phyloP scores from a whole-genome alignment of 2,329 filamentous ascomycete species.

The Xylaria sp. region DNA sequence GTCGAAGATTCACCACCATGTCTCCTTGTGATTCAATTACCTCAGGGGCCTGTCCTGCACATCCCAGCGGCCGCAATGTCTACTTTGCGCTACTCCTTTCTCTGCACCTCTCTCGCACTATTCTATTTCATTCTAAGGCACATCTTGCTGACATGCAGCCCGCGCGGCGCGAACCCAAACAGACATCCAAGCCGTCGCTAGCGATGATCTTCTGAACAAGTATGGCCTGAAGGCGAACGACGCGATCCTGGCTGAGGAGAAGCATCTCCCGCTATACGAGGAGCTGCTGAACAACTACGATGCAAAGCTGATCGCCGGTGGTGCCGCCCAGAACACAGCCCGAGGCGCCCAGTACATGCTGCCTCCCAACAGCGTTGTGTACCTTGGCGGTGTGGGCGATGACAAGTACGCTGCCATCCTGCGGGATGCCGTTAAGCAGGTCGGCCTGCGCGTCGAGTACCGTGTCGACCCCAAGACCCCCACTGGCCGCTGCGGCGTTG shows the following conservation, averaged over 20 bases:
- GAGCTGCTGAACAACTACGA: conserved; percentile 92
- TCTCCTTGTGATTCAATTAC: not conserved
- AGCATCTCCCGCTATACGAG: conserved; percentile 91
- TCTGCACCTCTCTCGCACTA: not conserved
- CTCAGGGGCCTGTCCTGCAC: not conserved
- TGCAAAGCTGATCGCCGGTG: conserved; percentile 94
- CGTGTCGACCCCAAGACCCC: conserved; percentile 84
- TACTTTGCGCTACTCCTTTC: not conserved
- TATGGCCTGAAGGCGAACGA: conserved; percentile 96
- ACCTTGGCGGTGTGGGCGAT: conserved; percentile 91
- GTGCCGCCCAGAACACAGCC: conserved; percentile 97
- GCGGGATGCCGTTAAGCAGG: conserved; percentile 84
- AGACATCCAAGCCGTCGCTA: conserved; percentile 92
- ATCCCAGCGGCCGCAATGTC: not conserved
- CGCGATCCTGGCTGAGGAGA: conserved; percentile 93
- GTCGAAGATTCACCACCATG: not conserved
- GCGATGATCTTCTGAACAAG: conserved; percentile 87
- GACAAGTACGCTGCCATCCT: conserved; percentile 96
- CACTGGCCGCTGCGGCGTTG: conserved; percentile 93
- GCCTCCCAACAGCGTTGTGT: conserved; percentile 87
- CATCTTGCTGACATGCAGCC: conserved; percentile 26
- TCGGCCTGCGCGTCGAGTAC: conserved; percentile 94
- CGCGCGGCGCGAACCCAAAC: conserved; percentile 26
- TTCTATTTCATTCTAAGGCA: not conserved
- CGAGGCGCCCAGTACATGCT: conserved; percentile 97